Evolutionary conservation across 2,329 filamentous ascomycete genomes (phyloP), one percentile per base, ranked within the genome.

Genomic region (Didymella arachidicola): DNA sequence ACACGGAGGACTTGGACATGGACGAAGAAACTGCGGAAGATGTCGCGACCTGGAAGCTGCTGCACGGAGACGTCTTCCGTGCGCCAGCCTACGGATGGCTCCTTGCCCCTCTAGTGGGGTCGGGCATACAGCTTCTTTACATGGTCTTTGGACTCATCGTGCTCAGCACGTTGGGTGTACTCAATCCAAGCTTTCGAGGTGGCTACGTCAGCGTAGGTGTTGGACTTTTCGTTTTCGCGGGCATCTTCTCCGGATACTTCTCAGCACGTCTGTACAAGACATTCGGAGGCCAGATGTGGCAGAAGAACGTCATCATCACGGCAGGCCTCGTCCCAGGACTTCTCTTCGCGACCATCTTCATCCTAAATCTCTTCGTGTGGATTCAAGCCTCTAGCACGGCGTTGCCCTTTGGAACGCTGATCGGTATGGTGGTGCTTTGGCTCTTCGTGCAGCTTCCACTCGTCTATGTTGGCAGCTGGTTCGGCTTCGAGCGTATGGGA

Each of bases 301-400:
- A 85, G 43, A 87, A 88, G 74, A 96, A 96, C 71, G 89, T 89
- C 2, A 71, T 94, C 27, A 71, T 81, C 27, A 96, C 92, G 3
- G 91, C 90, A 0, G 80, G 89, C 10, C 82, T 96, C 3, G 91
- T 96, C 72, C 92, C 92, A 0, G 92, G 92, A 1, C 82, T 95
- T 6, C 79, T 91, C 0, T 96, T 96, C 72, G 81, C 83, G 8
- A 82, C 90, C 29, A 80, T 93, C 34, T 92, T 96, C 77, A 83
- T 94, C 48, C 83, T 96, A 59, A 96, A 96, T 74, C 82, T 96
- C 10, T 96, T 96, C 72, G 91, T 95, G 58, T 96, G 92, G 92
- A 89, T 91, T 0, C 91, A 96, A 77, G 91, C 92, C 0, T 95
- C 91, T 11, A 93, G 90, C 75, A 96, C 92, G 1, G 92, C 92